Percentiles rank a stretch among this genome's conserved stretches.
Conservation (phyloP, 2,329 filamentous ascomycete species). For the Emydomyces testavorans region DNA sequence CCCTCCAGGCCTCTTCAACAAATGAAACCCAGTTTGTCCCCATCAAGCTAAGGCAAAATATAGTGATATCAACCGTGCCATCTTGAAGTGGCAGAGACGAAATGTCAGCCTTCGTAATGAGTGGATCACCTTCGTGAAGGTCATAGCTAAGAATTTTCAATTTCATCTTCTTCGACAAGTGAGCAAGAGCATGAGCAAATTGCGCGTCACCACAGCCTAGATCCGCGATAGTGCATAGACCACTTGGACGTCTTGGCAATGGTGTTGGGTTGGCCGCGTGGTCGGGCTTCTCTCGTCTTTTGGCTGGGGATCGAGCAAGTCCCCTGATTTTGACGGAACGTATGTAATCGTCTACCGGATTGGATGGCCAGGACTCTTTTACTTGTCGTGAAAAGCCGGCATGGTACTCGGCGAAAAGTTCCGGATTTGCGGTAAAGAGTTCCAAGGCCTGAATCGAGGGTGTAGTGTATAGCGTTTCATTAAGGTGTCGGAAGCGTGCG, state of each 20-base stretch:
- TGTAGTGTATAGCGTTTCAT: slow-evolving; percentile 90
- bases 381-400: slow-evolving; percentile 93
- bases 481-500: slow-evolving; percentile 91
- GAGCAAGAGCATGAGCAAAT: slow-evolving; percentile 55
- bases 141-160: slow-evolving; percentile 77
- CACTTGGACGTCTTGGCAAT: slow-evolving; percentile 57
- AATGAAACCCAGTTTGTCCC: slow-evolving; percentile 98
- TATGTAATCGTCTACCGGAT: slow-evolving; percentile 85
- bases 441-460: slow-evolving; percentile 72
- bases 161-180: slow-evolving; percentile 53
- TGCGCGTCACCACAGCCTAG: slow-evolving; percentile 87
- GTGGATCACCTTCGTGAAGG: slow-evolving; percentile 61
- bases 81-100: slow-evolving; percentile 66
- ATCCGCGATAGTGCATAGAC: slow-evolving; percentile 71
- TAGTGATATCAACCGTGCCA: slow-evolving; percentile 67
- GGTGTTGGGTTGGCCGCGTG: slow-evolving; percentile 27
- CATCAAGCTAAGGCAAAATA: slow-evolving; percentile 97
- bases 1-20: slow-evolving; percentile 85
- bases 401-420: slow-evolving; percentile 95
- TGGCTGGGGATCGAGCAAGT: slow-evolving; percentile 34
- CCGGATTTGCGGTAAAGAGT: slow-evolving; percentile 72
- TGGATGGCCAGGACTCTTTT: slow-evolving; percentile 80
- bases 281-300: slow-evolving; percentile 29
- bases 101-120: slow-evolving; percentile 83
- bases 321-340: slow-evolving; percentile 57